Evolutionary conservation across 352 stramenopile genomes (phyloP).

Genomic region (Globisporangium camurandrum): DNA sequence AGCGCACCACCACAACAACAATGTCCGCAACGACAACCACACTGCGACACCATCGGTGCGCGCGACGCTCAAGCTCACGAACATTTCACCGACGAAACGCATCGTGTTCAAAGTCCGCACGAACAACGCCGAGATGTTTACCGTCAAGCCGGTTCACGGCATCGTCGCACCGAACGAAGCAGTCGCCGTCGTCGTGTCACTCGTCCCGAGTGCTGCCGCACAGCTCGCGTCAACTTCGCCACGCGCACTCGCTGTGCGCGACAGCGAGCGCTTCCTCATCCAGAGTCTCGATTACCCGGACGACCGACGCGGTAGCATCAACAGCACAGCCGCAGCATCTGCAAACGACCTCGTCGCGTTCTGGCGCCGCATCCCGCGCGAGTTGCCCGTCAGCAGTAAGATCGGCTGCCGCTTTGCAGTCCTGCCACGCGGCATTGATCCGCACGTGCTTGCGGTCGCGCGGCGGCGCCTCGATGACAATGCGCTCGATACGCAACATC

Average conservation of each 20-base stretch:
- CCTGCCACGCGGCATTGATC: not conserved
- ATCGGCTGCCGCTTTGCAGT: constrained; percentile 50
- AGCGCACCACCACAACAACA: not conserved
- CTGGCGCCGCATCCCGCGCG: constrained; percentile 48
- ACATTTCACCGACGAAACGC: constrained; percentile 50
- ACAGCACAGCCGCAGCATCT: too few relatives aligned
- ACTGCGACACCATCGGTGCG: not conserved
- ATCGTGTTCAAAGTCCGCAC: constrained; percentile 74
- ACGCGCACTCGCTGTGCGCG: constrained; percentile 21
- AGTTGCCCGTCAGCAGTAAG: constrained; percentile 54
- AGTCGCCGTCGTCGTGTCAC: constrained; percentile 28
- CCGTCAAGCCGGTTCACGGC: constrained; percentile 59
- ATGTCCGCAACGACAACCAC: not conserved
- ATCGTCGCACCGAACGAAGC: constrained; percentile 33
- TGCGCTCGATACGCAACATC: not conserved
- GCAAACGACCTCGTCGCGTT: constrained; percentile 28
- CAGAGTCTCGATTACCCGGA: constrained; percentile 43
- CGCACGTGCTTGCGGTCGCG: not conserved
- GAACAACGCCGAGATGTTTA: constrained; percentile 69
- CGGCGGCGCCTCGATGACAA: constrained; percentile 1
- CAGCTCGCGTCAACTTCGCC: constrained; percentile 27
- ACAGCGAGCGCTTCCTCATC: constrained; percentile 45
- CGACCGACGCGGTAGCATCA: constrained; percentile 37
- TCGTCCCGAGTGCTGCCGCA: constrained; percentile 22
- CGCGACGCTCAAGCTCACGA: constrained; percentile 32